phyloP scores from a whole-genome alignment of 1,284 basidiomycete species.

The Leccinum proximum region DNA sequence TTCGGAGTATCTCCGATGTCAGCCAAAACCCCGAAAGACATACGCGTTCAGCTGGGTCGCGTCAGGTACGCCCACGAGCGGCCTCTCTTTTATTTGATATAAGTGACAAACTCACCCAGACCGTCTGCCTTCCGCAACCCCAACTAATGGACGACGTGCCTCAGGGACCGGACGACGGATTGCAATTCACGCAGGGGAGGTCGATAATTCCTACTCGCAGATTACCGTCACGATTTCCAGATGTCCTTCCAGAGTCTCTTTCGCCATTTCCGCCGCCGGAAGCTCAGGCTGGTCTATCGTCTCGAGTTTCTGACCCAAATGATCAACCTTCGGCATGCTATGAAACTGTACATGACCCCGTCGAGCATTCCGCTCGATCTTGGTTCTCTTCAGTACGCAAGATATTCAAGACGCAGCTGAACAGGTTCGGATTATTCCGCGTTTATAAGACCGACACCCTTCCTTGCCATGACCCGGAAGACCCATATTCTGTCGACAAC shows the following conservation, averaged over 20 bases:
- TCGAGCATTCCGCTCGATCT: background rate
- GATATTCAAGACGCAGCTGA: background rate
- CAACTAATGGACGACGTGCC: background rate
- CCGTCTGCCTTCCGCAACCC: background rate
- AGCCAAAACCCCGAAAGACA: background rate
- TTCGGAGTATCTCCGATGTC: background rate
- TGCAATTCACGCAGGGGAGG: background rate
- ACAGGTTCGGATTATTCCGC: constrained; percentile 6
- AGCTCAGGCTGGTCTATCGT: background rate
- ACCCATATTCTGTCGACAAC: background rate
- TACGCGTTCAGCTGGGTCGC: background rate
- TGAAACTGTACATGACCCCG: background rate
- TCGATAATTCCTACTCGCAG: background rate
- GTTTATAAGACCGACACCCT: background rate
- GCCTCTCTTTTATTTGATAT: background rate
- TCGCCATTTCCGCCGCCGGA: background rate
- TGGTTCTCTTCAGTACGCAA: background rate
- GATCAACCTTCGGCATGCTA: background rate
- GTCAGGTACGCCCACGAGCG: background rate
- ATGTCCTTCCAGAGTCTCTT: background rate
- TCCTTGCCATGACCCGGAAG: constrained; percentile 4
- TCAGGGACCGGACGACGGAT: background rate
- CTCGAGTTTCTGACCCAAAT: background rate
- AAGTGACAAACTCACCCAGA: background rate
- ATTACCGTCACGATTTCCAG: background rate